Base-by-base conservation (phyloP, 306 rosid species). In the Vigna hirtella region DNA sequence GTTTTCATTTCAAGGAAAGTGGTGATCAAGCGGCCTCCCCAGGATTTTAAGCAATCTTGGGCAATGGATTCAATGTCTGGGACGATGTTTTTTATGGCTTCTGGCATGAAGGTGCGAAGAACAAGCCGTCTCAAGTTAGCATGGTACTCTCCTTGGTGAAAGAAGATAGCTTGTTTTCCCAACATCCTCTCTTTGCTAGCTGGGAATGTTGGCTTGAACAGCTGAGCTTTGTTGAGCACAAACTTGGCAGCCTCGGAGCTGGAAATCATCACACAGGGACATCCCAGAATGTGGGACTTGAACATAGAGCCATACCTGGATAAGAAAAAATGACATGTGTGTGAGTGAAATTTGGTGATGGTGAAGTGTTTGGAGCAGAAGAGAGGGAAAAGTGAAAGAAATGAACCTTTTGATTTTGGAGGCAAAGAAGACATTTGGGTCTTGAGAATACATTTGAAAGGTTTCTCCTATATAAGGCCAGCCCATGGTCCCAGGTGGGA, bases 251-350 rank as follows among this genome's bases (percentile, higher is more conserved):
- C 99, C 34, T 91, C 97, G 0, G 99, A 98, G 72, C 93, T 93
- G 1, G 99, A 91, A 76, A 91, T 83, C 99, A 95, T 93, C 79
- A 91, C 97, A 32, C 98, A 93, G 8, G 99, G 99, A 77, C 97
- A 95, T 3, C 99, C 99, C 81, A 95, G 66, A 85, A 95, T 91
- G 94, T 95, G 97, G 40, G 99, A 86, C 91, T 95, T 95, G 93
- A 93, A 95, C 86, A 95, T 87, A 9, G 97, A 81, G 17, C 99
- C 99, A 81, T 86, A 95, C 90, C 97, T 94, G 70, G 72, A 11
- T 6, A 75, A 68, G 4, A 0, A 63, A 50, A 65, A 49, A 73
- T 9, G 9, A 48, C 15, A 3, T n/a, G 74, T 38, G 4, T 48
- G 65, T 32, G 26, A 72, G 55, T 20, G 7, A 17, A 9, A 61